These are phyloP conservation scores for Acanthamoeba sp. DNA, from an alignment of 208 protist genomes.

Conservation along the genomic window DNA sequence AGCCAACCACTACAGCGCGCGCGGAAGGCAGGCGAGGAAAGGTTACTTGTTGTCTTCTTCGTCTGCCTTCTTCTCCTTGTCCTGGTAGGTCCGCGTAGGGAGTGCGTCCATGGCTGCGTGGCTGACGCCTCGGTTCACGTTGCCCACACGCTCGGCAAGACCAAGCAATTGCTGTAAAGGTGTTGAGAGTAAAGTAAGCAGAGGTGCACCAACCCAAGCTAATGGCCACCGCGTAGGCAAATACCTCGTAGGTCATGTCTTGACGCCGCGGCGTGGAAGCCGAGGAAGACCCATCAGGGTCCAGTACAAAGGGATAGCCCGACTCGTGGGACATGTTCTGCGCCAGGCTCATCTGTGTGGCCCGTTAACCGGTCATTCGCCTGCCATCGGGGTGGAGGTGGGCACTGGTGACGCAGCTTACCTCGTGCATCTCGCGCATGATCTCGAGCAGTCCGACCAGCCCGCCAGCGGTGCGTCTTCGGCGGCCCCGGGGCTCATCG, in stretches of 20 bases:
- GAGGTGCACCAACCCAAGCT: not conserved
- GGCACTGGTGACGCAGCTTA: not conserved
- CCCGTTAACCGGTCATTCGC: no score
- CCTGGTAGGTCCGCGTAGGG: not conserved
- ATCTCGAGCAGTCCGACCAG: not conserved
- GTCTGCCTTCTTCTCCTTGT: conserved; percentile 9
- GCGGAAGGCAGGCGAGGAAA: no score
- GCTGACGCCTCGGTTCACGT: conserved; percentile 32
- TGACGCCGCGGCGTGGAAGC: not conserved
- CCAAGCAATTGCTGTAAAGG: conserved; percentile 42
- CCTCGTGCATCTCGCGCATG: conserved; percentile 25
- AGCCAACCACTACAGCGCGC: no score
- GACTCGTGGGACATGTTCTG: conserved; percentile 11
- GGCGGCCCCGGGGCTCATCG: not conserved
- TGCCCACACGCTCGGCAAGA: conserved; percentile 39
- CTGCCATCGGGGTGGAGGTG: no score
- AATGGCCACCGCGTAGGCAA: not conserved
- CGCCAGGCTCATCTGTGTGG: not conserved
- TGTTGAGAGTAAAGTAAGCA: not conserved
- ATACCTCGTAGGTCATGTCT: conserved; percentile 73
- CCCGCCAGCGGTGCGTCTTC: not conserved
- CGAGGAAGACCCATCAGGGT: not conserved
- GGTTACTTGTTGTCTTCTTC: conserved; percentile 21
- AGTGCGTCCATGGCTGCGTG: conserved; percentile 31
- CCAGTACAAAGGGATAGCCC: not conserved